Evolutionary conservation across 2,329 filamentous ascomycete species (phyloP), one percentile per base, ranked within the genome.

Genomic region (Aspergillus neotritici): DNA sequence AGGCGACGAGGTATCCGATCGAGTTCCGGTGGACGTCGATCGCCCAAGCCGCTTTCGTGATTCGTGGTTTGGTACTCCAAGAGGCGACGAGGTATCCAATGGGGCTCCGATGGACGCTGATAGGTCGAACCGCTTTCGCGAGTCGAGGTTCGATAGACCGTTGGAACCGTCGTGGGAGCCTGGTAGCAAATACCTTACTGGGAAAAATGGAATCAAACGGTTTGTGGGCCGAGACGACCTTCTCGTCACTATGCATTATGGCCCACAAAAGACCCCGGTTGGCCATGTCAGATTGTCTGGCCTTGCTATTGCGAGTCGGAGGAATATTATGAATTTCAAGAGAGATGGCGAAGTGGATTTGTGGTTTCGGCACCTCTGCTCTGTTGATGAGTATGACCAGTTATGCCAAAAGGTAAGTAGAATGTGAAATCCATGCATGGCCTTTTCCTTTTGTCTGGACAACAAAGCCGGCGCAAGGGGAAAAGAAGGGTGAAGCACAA

Each of bases 341-440:
- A 34, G 29, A 17, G 37, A 17, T 3, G 9, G 13, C 6, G 40
- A 37, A 2, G 46, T 64, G 13, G 49, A 59, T 13, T 31, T 68
- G 13, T 61, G 62, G 54, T 67, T 69, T 46, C 51, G 56, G 15
- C 45, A 68, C 25, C 16, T 61, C 1, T 66, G 58, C 47, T 60
- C 54, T 3, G 25, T 55, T 2, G 44, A 58, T 4, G 48, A 63
- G 30, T 66, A 64, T 38, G 36, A 45, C 15, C 14, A 15, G 7
- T 44, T 66, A 16, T 60, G 57, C 37, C n/a, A 49, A 9, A 48
- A 46, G 30, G 63, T 65, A 57, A 49, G 56, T 52, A n/a, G 6
- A 2, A 35, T 44, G 17, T 35, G 11, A 40, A 29, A 10, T 13
- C 28, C 31, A 11, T 35, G 10, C 6, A 9, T 29, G 8, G 11